Conservation (phyloP, 2,329 filamentous ascomycete species). For the Bipolaris gigantea region DNA sequence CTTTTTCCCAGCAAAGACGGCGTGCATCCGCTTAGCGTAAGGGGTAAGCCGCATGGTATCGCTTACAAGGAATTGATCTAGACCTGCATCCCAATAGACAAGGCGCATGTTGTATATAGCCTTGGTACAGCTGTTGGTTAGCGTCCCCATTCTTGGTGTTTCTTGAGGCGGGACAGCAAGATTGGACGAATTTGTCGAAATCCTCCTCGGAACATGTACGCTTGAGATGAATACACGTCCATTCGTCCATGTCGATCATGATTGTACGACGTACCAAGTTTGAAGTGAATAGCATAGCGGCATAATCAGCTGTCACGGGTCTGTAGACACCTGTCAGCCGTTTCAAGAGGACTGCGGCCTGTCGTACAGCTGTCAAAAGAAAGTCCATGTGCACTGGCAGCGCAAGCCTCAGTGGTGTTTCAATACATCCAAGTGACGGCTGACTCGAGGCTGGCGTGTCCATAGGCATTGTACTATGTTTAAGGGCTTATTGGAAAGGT, state of each 20-base stretch:
- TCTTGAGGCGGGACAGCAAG: neutral
- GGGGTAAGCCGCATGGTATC: conserved; percentile 5
- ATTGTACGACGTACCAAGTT: neutral
- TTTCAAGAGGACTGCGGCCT: conserved; percentile 11
- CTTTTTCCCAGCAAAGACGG: conserved; percentile 2
- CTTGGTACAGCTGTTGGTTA: conserved; percentile 1
- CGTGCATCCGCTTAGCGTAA: conserved; percentile 5
- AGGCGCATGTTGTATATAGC: neutral
- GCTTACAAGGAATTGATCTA: neutral
- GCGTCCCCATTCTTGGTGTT: neutral
- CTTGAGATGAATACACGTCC: neutral
- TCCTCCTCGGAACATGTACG: neutral
- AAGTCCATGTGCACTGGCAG: neutral
- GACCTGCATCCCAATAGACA: neutral
- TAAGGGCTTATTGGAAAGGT: neutral
- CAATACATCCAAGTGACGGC: neutral
- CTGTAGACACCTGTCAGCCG: neutral
- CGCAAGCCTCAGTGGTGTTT: neutral
- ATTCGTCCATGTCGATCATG: neutral
- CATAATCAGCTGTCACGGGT: neutral
- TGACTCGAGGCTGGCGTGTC: neutral
- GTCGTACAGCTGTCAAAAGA: conserved; percentile 1
- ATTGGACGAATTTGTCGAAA: neutral
- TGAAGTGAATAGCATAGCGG: neutral
- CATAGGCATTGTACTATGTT: neutral